Conservation (phyloP, 2,329 filamentous ascomycete species). For the Epichloe baconii region DNA sequence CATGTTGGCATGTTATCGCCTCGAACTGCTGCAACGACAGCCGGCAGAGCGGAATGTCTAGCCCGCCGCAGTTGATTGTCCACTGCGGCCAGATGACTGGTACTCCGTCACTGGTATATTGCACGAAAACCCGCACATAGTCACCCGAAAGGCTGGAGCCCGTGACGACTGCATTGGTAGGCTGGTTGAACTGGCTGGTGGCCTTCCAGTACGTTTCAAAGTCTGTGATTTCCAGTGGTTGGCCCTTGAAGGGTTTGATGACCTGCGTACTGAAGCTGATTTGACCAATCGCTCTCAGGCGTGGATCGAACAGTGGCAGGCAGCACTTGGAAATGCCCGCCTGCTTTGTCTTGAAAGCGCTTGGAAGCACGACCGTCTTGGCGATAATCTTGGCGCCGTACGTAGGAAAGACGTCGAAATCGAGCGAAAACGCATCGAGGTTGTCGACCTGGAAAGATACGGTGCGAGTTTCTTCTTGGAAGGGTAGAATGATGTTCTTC, state of each 20-base stretch:
- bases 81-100: constrained; percentile 82
- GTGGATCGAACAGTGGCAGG: constrained; percentile 82
- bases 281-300: constrained; percentile 81
- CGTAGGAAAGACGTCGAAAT: constrained; percentile 95
- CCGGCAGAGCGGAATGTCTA: constrained; percentile 72
- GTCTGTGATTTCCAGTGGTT: constrained; percentile 89
- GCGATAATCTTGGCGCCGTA: constrained; percentile 97
- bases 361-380: constrained; percentile 82
- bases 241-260: constrained; percentile 88
- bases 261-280: constrained; percentile 92
- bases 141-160: constrained; percentile 94
- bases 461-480: constrained; percentile 88
- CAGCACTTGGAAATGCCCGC: constrained; percentile 64
- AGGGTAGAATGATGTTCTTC: constrained; percentile 86
- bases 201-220: constrained; percentile 99
- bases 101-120: constrained; percentile 76
- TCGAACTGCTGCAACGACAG: constrained; percentile 63
- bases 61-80: constrained; percentile 60
- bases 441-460: constrained; percentile 96
- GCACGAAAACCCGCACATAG: constrained; percentile 82
- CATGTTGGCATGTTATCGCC: constrained; percentile 31
- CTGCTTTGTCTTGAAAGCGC: constrained; percentile 63
- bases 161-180: constrained; percentile 74
- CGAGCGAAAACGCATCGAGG: constrained; percentile 80
- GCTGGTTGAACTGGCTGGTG: constrained; percentile 77